A percentile compares a stretch with the other conserved stretches of the same genome.
These are phyloP conservation scores for Leucaena leucocephala DNA, from an alignment of 306 rosid genomes.

Conservation along the genomic window DNA sequence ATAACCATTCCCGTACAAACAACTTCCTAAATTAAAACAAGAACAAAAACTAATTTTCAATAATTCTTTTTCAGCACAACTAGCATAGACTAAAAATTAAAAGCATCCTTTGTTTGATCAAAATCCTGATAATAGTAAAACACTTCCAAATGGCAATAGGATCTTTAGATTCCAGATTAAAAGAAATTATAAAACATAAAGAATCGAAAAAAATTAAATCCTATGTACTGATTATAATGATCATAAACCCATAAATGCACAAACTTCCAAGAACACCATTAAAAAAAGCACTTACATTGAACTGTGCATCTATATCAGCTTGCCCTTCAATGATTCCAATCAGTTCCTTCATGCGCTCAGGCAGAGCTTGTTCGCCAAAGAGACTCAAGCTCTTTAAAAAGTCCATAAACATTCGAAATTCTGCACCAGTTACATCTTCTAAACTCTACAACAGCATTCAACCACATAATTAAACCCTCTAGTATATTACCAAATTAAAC, in stretches of 20 bases:
- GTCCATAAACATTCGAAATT: constrained; percentile 95
- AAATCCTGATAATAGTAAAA: background rate
- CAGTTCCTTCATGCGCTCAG: constrained; percentile 88
- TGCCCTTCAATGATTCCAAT: constrained; percentile 97
- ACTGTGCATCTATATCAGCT: constrained; percentile 88
- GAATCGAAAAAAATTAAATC: background rate
- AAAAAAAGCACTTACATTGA: constrained; percentile 56
- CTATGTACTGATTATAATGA: background rate
- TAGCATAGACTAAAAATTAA: background rate
- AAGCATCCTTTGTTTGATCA: constrained; percentile 6
- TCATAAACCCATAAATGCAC: background rate
- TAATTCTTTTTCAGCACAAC: background rate
- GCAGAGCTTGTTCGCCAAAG: constrained; percentile 91
- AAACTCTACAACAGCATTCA: constrained; percentile 67
- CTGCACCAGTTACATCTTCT: constrained; percentile 94
- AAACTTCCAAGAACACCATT: constrained; percentile 8
- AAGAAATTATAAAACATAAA: background rate
- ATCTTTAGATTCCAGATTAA: constrained; percentile 2
- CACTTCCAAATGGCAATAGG: background rate
- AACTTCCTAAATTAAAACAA: background rate
- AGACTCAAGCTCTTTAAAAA: constrained; percentile 80
- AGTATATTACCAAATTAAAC: background rate
- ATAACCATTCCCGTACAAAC: background rate
- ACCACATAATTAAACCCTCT: constrained; percentile 24
- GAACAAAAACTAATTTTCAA: background rate